Percentiles rank a stretch among this genome's conserved stretches.
Evolutionary conservation across 2,329 filamentous ascomycete species (phyloP).

Genomic region (Apiospora malaysiana): DNA sequence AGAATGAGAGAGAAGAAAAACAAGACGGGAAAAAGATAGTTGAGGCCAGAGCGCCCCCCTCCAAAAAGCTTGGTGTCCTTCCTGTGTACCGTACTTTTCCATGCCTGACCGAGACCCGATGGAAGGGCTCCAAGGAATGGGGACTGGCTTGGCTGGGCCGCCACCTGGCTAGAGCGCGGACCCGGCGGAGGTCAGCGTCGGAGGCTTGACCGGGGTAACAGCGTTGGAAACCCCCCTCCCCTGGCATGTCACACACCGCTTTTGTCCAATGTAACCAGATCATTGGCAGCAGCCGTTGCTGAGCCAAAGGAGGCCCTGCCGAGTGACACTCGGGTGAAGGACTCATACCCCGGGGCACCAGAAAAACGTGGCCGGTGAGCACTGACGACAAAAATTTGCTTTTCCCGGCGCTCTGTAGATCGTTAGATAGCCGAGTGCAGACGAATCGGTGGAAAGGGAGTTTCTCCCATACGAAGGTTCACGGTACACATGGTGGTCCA

Average conservation of each 20-base stretch:
- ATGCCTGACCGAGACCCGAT: background rate
- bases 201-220: background rate
- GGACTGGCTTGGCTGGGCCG: background rate
- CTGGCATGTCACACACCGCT: slow-evolving; percentile 16
- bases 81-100: background rate
- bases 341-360: background rate
- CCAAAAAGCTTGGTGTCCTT: background rate
- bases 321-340: background rate
- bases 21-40: background rate
- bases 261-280: background rate
- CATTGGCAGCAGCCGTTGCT: background rate
- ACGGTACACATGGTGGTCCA: background rate
- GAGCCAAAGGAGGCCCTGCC: background rate
- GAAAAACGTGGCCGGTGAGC: slow-evolving; percentile 2
- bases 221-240: background rate
- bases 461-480: background rate
- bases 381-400: background rate
- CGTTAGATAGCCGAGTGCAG: slow-evolving; percentile 3
- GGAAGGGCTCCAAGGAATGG: background rate
- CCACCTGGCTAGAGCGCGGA: background rate
- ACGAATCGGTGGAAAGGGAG: slow-evolving; percentile 12
- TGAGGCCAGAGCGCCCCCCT: background rate
- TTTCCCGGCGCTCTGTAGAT: background rate
- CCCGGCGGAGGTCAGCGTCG: background rate
- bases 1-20: background rate